These are phyloP conservation scores for Neoscytalidium dimidiatum DNA, from an alignment of 2,329 filamentous ascomycete species.

Conservation along the genomic window DNA sequence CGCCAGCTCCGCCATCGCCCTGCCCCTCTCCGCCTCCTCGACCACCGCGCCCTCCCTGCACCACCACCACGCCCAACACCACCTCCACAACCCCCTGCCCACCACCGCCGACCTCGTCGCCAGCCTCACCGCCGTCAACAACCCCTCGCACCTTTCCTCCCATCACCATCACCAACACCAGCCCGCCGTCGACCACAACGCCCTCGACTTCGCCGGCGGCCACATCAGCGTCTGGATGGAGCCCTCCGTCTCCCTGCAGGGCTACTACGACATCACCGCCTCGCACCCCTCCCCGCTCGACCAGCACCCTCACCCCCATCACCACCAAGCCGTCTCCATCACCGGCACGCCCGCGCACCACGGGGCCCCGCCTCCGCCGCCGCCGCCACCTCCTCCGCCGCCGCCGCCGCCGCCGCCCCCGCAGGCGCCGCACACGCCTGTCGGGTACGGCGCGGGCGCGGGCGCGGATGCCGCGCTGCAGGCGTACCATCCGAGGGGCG, in stretches of 20 bases:
- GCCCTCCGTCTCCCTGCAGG: slow-evolving; percentile 29
- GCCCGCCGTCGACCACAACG: slow-evolving; percentile 30
- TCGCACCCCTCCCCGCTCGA: slow-evolving; percentile 4
- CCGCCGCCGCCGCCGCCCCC: not conserved
- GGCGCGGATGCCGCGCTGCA: not conserved
- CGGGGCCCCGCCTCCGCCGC: not conserved
- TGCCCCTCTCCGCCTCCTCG: not conserved
- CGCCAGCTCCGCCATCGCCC: not conserved
- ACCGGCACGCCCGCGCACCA: not conserved
- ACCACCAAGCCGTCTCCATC: not conserved
- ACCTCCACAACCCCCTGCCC: slow-evolving; percentile 29
- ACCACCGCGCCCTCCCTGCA: slow-evolving; percentile 22
- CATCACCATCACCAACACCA: not conserved
- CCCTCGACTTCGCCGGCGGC: slow-evolving; percentile 43
- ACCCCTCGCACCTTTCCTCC: not conserved
- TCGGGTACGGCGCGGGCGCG: not conserved
- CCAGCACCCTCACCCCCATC: not conserved
- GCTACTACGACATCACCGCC: slow-evolving; percentile 7
- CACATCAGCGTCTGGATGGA: slow-evolving; percentile 45
- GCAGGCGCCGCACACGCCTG: slow-evolving; percentile 5
- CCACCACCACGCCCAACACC: not conserved
- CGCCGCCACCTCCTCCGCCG: not conserved
- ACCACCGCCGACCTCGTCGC: not conserved
- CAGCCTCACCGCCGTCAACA: not conserved
- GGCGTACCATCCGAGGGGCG: slow-evolving; percentile 8